Percentiles rank a stretch among this genome's conserved stretches.
Evolutionary conservation across 768 basidiomycete species (phyloP).

Genomic region (Tricholomella constricta): DNA sequence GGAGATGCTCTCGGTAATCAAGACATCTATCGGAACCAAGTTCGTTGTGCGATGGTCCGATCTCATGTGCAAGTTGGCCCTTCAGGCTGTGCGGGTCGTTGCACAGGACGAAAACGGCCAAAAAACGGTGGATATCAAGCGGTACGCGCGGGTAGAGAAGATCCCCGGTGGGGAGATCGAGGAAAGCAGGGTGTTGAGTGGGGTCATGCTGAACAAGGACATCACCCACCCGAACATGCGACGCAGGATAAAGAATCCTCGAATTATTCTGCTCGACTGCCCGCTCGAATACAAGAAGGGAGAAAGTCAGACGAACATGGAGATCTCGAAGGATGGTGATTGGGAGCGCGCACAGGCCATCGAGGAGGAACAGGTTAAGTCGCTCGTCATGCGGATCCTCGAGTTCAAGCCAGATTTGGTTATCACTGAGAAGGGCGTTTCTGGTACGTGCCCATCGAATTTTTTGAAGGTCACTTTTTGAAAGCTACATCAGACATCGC

Average conservation of each 20-base stretch:
- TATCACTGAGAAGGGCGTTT: conserved; percentile 97
- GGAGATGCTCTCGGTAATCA: conserved; percentile 96
- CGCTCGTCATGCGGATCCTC: conserved; percentile 78
- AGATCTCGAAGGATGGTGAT: conserved; percentile 91
- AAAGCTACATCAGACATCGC: conserved; percentile 68
- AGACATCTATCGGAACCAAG: conserved; percentile 98
- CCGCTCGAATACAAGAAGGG: conserved; percentile 99
- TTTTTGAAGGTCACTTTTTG: background rate
- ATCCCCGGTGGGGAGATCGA: conserved; percentile 98
- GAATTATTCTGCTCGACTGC: conserved; percentile 90
- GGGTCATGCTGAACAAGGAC: conserved; percentile 99
- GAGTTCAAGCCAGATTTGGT: conserved; percentile 95
- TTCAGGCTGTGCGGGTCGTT: conserved; percentile 91
- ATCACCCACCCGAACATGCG: conserved; percentile 98
- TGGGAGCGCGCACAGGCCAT: conserved; percentile 92
- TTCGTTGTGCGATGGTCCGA: conserved; percentile 96
- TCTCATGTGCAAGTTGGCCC: conserved; percentile 94
- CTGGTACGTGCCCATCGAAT: conserved; percentile 56
- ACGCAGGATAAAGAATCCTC: conserved; percentile 83
- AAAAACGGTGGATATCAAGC: conserved; percentile 96
- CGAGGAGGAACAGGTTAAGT: conserved; percentile 96
- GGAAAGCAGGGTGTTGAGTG: conserved; percentile 80
- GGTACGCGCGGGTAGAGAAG: conserved; percentile 97
- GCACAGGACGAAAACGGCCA: conserved; percentile 72
- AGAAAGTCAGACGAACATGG: conserved; percentile 98